Percentiles rank a stretch among this genome's conserved stretches.
Evolutionary conservation across 345 rosid genomes (phyloP).

Genomic region (Acer saccharum): DNA sequence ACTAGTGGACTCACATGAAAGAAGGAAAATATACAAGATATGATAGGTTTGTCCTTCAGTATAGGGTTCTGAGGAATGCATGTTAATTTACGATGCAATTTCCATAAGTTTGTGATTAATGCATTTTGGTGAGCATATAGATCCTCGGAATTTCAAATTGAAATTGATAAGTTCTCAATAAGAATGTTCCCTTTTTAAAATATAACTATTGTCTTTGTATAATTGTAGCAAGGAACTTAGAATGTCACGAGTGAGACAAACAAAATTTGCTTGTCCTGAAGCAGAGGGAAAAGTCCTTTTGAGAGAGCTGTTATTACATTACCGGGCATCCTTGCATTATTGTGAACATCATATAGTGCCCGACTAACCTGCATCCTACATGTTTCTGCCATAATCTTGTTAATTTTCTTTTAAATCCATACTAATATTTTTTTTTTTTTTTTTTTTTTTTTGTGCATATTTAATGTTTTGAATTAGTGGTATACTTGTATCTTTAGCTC

Average conservation of each 20-base stretch:
- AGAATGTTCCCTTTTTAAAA: neutral
- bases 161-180: neutral
- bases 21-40: neutral
- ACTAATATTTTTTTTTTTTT: no score
- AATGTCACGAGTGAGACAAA: neutral
- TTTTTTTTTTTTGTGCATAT: neutral
- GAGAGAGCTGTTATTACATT: no score
- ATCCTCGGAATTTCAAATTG: neutral
- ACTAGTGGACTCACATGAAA: neutral
- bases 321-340: no score
- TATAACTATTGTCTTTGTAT: neutral
- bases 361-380: no score
- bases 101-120: neutral
- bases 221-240: neutral
- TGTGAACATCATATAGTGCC: no score
- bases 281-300: no score
- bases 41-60: no score
- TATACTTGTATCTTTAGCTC: neutral
- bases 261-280: neutral
- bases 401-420: neutral
- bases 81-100: neutral
- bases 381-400: no score
- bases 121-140: neutral
- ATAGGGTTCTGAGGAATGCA: neutral
- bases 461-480: neutral